Conservation (phyloP, 768 basidiomycete species). For the Rhizopogon rudus region DNA sequence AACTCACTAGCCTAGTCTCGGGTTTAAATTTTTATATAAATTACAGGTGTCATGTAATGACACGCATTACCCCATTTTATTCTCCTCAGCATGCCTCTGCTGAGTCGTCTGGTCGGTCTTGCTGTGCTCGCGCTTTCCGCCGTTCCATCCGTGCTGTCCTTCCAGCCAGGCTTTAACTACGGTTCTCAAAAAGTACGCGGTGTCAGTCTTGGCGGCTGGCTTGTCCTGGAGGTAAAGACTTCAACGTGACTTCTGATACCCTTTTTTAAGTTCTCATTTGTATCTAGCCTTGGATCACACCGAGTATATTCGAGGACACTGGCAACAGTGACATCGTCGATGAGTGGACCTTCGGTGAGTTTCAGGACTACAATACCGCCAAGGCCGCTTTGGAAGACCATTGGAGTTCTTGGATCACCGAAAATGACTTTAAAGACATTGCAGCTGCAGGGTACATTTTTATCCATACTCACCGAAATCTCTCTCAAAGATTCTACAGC, state of each 20-base stretch:
- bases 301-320: constrained; percentile 68
- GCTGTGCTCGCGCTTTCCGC: background rate
- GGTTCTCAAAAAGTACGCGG: constrained; percentile 24
- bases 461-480: background rate
- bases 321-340: constrained; percentile 32
- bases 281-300: constrained; percentile 68
- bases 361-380: constrained; percentile 39
- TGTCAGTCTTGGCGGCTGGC: constrained; percentile 31
- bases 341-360: constrained; percentile 51
- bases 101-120: background rate
- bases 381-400: constrained; percentile 58
- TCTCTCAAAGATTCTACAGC: constrained; percentile 30
- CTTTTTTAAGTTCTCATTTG: background rate
- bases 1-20: too few species aligned
- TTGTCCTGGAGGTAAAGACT: constrained; percentile 21
- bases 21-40: background rate
- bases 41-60: too few species aligned
- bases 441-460: constrained; percentile 13
- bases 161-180: constrained; percentile 22
- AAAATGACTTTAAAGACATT: constrained; percentile 63
- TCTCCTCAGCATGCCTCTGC: background rate
- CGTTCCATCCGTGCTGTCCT: background rate
- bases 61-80: background rate
- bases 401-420: constrained; percentile 70
- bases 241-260: constrained; percentile 20